These are phyloP conservation scores for Prunus davidiana DNA, from an alignment of 306 rosid genomes.

Conservation along the genomic window DNA sequence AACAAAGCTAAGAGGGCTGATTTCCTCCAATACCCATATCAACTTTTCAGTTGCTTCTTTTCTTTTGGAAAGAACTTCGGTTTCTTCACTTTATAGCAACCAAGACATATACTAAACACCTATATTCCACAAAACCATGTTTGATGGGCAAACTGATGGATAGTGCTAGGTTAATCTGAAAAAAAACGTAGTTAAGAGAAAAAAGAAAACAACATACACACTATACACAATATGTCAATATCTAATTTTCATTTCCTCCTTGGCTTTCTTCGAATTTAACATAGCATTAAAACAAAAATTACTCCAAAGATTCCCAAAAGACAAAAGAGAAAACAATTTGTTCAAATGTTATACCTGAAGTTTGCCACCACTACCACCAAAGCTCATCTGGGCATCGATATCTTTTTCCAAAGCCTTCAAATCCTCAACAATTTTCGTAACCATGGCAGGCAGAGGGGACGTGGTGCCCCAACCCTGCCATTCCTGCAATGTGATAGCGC, in stretches of 20 bases:
- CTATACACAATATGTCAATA: too few relatives aligned
- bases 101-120: not conserved
- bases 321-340: not conserved
- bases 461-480: constrained; percentile 91
- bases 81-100: not conserved
- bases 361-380: constrained; percentile 85
- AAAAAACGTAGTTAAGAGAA: too few relatives aligned
- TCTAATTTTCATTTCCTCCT: not conserved
- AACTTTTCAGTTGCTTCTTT: not conserved
- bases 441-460: constrained; percentile 65
- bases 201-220: not conserved
- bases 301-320: not conserved
- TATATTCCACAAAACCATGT: not conserved
- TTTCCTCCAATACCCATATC: not conserved
- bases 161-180: not conserved
- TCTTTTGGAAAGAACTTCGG: too few relatives aligned
- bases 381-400: constrained; percentile 56
- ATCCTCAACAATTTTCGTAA: constrained; percentile 55
- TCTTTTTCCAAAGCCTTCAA: constrained; percentile 60
- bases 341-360: constrained; percentile 39
- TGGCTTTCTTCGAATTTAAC: not conserved
- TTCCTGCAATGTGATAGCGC: constrained; percentile 60
- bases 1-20: not conserved
- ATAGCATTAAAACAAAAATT: not conserved
- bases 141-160: not conserved